Evolutionary conservation across 23 red algal species (phyloP).

Genomic region (Agarophyton chilense): DNA sequence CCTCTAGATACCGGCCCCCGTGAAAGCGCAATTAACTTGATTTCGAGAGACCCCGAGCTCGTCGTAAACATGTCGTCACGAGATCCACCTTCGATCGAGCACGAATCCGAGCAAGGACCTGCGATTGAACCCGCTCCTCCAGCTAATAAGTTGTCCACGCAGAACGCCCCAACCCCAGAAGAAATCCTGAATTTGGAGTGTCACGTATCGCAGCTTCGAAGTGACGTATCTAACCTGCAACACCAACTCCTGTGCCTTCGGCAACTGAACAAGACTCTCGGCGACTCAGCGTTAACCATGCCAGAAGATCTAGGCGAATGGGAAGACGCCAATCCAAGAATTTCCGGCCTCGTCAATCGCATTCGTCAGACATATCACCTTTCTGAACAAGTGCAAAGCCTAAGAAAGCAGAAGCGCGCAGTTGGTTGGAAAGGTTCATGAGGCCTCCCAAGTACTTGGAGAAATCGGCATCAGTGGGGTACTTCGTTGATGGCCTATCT

Average conservation of each 20-base stretch:
- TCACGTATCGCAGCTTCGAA: neutral
- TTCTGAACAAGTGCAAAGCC: neutral
- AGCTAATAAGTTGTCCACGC: neutral
- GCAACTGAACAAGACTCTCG: conserved; percentile 4
- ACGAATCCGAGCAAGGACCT: neutral
- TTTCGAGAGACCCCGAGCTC: too few species aligned
- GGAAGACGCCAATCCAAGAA: conserved; percentile 19
- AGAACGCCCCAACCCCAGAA: neutral
- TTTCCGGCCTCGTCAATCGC: conserved; percentile 38
- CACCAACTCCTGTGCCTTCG: conserved; percentile 26
- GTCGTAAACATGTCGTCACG: neutral
- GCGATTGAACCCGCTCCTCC: neutral
- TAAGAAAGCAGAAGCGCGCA: neutral
- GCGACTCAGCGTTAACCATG: conserved; percentile 32
- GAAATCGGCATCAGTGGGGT: too few species aligned
- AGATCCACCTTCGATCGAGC: too few species aligned
- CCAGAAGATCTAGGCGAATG: conserved; percentile 71
- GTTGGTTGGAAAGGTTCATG: neutral
- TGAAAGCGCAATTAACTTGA: too few species aligned
- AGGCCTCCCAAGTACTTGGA: too few species aligned
- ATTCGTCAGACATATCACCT: conserved; percentile 53
- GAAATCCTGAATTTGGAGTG: neutral
- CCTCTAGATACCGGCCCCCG: too few species aligned
- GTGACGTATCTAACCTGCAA: neutral
- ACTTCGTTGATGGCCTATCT: too few species aligned